phyloP scores from a whole-genome alignment of 192 early-diverging fungal species.

The Dissophora ornata region DNA sequence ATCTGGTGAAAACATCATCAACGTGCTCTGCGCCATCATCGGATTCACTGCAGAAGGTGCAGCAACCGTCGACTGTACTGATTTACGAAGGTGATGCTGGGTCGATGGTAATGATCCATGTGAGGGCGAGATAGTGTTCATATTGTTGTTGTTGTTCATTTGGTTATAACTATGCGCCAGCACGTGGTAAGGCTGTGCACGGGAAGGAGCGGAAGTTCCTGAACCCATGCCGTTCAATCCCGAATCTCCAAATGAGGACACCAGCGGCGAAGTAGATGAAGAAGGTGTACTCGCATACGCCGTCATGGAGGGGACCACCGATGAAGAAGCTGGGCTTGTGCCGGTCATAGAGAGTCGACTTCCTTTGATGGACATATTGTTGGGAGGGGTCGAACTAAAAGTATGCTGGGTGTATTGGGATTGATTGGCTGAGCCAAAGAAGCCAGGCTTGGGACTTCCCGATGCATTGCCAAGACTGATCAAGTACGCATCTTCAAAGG shows the following conservation, averaged over 20 bases:
- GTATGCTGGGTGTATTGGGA: constrained; percentile 29
- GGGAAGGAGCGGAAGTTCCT: constrained; percentile 1
- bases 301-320: not conserved
- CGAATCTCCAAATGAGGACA: constrained; percentile 33
- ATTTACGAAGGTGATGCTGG: too few species aligned
- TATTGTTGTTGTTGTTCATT: not conserved
- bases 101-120: too few species aligned
- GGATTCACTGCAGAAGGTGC: too few species aligned
- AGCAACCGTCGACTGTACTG: not conserved
- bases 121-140: too few species aligned
- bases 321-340: constrained; percentile 25
- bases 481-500: constrained; percentile 70
- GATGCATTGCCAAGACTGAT: constrained; percentile 55
- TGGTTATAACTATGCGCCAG: not conserved
- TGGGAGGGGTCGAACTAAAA: constrained; percentile 25
- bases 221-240: not conserved
- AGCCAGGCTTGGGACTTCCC: constrained; percentile 33
- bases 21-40: constrained; percentile 48
- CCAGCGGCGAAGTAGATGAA: constrained; percentile 16
- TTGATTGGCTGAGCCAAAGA: constrained; percentile 19
- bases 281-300: constrained; percentile 21
- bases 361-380: constrained; percentile 1
- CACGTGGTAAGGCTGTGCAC: not conserved
- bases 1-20: constrained; percentile 66
- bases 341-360: not conserved